phyloP scores from a whole-genome alignment of 805 yeast species.

The Candida argentea region DNA sequence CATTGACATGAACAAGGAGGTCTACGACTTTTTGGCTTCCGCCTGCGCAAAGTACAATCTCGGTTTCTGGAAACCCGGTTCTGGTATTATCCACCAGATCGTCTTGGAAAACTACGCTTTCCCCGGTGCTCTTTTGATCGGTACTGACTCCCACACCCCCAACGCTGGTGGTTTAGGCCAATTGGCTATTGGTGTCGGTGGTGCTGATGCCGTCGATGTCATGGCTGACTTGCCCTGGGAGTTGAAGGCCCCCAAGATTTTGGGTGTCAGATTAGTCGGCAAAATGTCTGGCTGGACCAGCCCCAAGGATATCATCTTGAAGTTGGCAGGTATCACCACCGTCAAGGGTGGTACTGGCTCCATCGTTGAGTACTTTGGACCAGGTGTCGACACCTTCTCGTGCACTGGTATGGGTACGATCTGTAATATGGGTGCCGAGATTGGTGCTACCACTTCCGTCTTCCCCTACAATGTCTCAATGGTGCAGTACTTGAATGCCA shows the following conservation, averaged over 20 bases:
- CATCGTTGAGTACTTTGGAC: slow-evolving; percentile 95
- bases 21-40: slow-evolving; percentile 79
- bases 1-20: slow-evolving; percentile 84
- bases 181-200: slow-evolving; percentile 98
- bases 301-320: slow-evolving; percentile 93
- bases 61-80: slow-evolving; percentile 99
- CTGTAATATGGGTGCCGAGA: slow-evolving; percentile 99
- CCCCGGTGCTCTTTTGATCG: slow-evolving; percentile 94
- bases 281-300: slow-evolving; percentile 87
- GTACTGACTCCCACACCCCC: slow-evolving; percentile 97
- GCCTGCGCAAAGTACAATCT: slow-evolving; percentile 93
- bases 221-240: slow-evolving; percentile 98
- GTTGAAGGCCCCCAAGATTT: slow-evolving; percentile 88
- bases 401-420: slow-evolving; percentile 99
- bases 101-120: slow-evolving; percentile 92
- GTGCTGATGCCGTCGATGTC: slow-evolving; percentile 99
- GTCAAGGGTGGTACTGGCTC: slow-evolving; percentile 98
- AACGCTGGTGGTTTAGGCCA: slow-evolving; percentile 98
- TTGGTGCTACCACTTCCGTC: slow-evolving; percentile 96
- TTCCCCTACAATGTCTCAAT: slow-evolving; percentile 87
- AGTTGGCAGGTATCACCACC: slow-evolving; percentile 84
- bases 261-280: slow-evolving; percentile 93
- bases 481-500: slow-evolving; percentile 69
- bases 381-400: slow-evolving; percentile 78
- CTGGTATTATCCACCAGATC: slow-evolving; percentile 96